phyloP scores from a whole-genome alignment of 805 yeast genomes.

The Kodamaea kaohsiungensis region DNA sequence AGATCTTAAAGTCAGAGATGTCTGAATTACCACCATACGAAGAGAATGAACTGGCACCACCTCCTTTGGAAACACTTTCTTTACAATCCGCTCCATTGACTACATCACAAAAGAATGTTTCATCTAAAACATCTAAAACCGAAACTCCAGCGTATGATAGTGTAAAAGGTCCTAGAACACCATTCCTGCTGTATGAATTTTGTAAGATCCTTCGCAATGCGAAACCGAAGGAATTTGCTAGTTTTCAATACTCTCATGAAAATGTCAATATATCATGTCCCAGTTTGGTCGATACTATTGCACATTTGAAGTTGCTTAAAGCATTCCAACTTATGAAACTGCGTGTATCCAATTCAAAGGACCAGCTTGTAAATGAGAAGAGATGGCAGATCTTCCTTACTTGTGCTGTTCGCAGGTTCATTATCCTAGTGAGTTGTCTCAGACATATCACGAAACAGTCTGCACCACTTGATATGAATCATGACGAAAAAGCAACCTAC shows the following conservation, averaged over 20 bases:
- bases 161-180: background rate
- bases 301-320: conserved; percentile 24
- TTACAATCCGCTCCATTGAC: background rate
- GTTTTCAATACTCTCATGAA: background rate
- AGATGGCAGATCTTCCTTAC: conserved; percentile 26
- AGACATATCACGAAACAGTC: background rate
- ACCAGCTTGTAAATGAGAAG: conserved; percentile 10
- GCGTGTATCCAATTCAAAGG: conserved; percentile 6
- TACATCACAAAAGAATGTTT: too few relatives aligned
- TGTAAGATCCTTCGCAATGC: background rate
- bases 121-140: background rate
- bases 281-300: conserved; percentile 15
- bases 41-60: background rate
- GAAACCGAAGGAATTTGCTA: background rate
- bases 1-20: background rate
- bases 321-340: conserved; percentile 21
- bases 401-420: conserved; percentile 23
- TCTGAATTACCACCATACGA: background rate
- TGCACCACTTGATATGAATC: background rate
- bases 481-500: background rate
- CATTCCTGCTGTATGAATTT: background rate
- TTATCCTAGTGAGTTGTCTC: conserved; percentile 20
- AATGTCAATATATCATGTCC: conserved; percentile 8
- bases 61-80: background rate
- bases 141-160: background rate